Base-by-base conservation (phyloP, 1,284 basidiomycete species). In the Singerocomus inundabilis region DNA sequence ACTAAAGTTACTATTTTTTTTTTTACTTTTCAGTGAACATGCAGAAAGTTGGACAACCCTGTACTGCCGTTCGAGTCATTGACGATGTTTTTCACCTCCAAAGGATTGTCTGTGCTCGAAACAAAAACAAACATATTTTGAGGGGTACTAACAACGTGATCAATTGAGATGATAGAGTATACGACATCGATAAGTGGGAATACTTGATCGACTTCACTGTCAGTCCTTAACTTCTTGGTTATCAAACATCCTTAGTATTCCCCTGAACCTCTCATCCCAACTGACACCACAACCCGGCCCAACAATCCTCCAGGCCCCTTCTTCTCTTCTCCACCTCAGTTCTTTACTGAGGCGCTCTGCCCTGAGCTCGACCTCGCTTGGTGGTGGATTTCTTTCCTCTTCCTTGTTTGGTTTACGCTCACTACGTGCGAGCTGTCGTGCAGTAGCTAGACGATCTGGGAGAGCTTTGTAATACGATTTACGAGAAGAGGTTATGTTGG, bases 311-410 rank as follows among this genome's bases (percentile, higher is more conserved):
- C 85, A 96, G 2, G 89, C 93, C 51, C 79, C 78, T 56, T 87
- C 73, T 56, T 91, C 84, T 26, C 79, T 78, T 44, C 79, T 78
- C 94, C 94, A 98, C 56, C 84, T 77, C 58, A 84, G 69, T 74
- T 98, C 94, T 72, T 93, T 94, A 70, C 87, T 87, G 69, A 91
- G 69, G 52, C 92, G 76, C 71, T 94, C 91, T 21, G 84, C 84
- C 41, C 85, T 80, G 44, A 98, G 75, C 62, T 96, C 91, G 24
- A 91, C 84, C 70, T 98, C 92, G 2, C 88, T 93, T 32, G 83
- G 84, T 6, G 94, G 91, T 3, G 92, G 91, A 59, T 91, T 83
- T 37, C 79, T 79, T 52, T 74, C 68, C 71, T 98, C 95, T 50
- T 90, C 88, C 63, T 89, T 88, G 7, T 90, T 95, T 15, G 87